Percentiles rank a stretch among this genome's conserved stretches.
These are phyloP conservation scores for Albophoma yamanashiensis DNA, from an alignment of 2,329 filamentous ascomycete genomes.

Conservation along the genomic window DNA sequence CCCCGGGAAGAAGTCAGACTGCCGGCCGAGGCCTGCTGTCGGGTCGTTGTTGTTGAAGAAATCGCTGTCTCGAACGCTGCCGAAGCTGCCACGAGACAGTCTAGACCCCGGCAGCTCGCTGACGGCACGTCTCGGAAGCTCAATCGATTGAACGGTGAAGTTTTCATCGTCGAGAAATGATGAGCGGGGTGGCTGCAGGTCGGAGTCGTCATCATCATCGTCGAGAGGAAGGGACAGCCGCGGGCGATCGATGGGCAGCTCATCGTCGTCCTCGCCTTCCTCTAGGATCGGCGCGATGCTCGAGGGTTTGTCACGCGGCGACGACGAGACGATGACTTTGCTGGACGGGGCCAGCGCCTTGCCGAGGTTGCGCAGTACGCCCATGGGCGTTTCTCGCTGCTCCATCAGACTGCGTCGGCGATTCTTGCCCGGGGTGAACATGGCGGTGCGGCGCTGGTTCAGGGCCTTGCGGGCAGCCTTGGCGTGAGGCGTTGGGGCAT, in stretches of 20 bases:
- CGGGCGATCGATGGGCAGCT: slow-evolving; percentile 37
- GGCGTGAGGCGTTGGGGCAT: slow-evolving; percentile 47
- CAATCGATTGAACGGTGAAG: slow-evolving; percentile 47
- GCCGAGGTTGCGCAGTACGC: slow-evolving; percentile 42
- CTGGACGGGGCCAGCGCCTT: slow-evolving; percentile 40
- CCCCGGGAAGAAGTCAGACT: slow-evolving; percentile 42
- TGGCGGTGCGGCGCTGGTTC: slow-evolving; percentile 45
- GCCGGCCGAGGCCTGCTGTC: slow-evolving; percentile 31
- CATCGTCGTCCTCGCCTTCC: slow-evolving; percentile 37
- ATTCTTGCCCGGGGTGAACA: slow-evolving; percentile 49
- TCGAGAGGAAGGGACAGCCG: slow-evolving; percentile 45
- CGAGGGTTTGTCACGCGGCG: slow-evolving; percentile 20
- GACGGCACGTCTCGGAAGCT: slow-evolving; percentile 42
- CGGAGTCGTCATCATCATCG: slow-evolving; percentile 38
- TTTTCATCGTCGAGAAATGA: slow-evolving; percentile 48
- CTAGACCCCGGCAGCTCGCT: slow-evolving; percentile 33
- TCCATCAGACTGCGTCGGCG: slow-evolving; percentile 46
- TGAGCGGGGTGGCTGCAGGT: slow-evolving; percentile 41
- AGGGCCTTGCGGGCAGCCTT: slow-evolving; percentile 48
- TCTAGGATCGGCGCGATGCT: slow-evolving; percentile 16
- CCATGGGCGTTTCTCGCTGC: slow-evolving; percentile 44
- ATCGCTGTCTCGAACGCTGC: slow-evolving; percentile 43
- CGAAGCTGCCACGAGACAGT: slow-evolving; percentile 42
- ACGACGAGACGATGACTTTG: slow-evolving; percentile 33
- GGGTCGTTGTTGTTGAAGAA: slow-evolving; percentile 25